Conservation (phyloP, 2,329 filamentous ascomycete species). For the Simplicillium sp. region DNA sequence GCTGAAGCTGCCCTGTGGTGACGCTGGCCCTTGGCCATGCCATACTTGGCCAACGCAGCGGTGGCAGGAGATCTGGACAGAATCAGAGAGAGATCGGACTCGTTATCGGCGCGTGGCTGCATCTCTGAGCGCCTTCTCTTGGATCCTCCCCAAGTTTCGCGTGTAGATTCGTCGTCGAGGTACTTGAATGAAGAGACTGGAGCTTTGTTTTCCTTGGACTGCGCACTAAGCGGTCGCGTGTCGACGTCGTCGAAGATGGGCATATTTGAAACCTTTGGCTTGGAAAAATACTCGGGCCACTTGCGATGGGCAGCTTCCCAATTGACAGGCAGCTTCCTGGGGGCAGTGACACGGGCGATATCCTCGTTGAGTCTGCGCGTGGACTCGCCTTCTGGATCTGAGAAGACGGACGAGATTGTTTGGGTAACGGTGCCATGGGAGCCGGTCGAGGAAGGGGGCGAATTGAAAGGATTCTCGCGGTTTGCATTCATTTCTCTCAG, state of each 20-base stretch:
- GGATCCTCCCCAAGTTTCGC: constrained; percentile 27
- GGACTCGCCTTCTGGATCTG: constrained; percentile 43
- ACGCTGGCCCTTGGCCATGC: constrained; percentile 12
- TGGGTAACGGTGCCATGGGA: constrained; percentile 47
- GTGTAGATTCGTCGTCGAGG: constrained; percentile 28
- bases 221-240: constrained; percentile 23
- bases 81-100: constrained; percentile 37
- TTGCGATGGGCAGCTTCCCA: constrained; percentile 37
- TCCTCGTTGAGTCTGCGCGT: constrained; percentile 41
- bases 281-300: constrained; percentile 42
- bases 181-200: constrained; percentile 22
- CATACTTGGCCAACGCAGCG: constrained; percentile 12
- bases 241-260: constrained; percentile 20
- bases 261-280: constrained; percentile 22
- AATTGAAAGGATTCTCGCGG: constrained; percentile 47
- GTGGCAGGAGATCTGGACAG: constrained; percentile 29
- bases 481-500: constrained; percentile 43
- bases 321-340: constrained; percentile 29
- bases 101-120: constrained; percentile 44
- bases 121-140: constrained; percentile 37
- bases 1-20: constrained; percentile 23
- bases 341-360: constrained; percentile 31
- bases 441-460: constrained; percentile 47
- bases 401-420: constrained; percentile 42
- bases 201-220: constrained; percentile 37